phyloP scores from a whole-genome alignment of 2,329 filamentous ascomycete species.

The Dactylonectria estremocensis region DNA sequence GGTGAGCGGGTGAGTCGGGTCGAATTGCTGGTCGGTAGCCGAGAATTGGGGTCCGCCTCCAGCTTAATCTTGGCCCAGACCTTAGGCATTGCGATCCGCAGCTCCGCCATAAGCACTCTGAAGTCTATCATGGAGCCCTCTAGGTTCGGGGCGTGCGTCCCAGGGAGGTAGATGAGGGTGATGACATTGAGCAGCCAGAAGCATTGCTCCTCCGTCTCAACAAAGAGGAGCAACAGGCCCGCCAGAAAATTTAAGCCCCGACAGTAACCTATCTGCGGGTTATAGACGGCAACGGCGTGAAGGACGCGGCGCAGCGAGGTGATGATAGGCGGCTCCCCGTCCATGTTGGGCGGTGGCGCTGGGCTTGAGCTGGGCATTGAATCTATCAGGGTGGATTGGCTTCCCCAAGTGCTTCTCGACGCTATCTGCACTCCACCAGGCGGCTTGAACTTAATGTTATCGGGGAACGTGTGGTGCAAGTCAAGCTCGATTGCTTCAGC shows the following conservation, averaged over 20 bases:
- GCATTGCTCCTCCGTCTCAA: slow-evolving; percentile 88
- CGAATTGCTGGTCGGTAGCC: slow-evolving; percentile 54
- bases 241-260: slow-evolving; percentile 97
- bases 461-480: slow-evolving; percentile 92
- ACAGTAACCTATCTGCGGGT: slow-evolving; percentile 93
- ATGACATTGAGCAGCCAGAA: slow-evolving; percentile 97
- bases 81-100: slow-evolving; percentile 85
- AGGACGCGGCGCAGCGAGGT: slow-evolving; percentile 87
- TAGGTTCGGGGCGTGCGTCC: slow-evolving; percentile 90
- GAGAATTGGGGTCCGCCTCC: slow-evolving; percentile 64
- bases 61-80: slow-evolving; percentile 93
- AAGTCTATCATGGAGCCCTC: slow-evolving; percentile 95
- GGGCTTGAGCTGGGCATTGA: slow-evolving; percentile 54
- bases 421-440: slow-evolving; percentile 52
- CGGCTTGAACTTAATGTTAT: slow-evolving; percentile 92
- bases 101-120: slow-evolving; percentile 89
- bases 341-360: slow-evolving; percentile 51
- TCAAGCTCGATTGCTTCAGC: slow-evolving; percentile 94
- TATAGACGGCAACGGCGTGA: slow-evolving; percentile 91
- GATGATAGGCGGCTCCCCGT: slow-evolving; percentile 82
- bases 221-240: slow-evolving; percentile 89
- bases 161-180: slow-evolving; percentile 88
- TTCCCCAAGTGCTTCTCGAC: slow-evolving; percentile 52
- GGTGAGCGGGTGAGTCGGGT: slow-evolving; percentile 57
- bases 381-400: slow-evolving; percentile 56